Percentiles rank a stretch among this genome's conserved stretches.
Evolutionary conservation across 257 asterid genomes (phyloP).

Genomic region (Capsicum chinense): DNA sequence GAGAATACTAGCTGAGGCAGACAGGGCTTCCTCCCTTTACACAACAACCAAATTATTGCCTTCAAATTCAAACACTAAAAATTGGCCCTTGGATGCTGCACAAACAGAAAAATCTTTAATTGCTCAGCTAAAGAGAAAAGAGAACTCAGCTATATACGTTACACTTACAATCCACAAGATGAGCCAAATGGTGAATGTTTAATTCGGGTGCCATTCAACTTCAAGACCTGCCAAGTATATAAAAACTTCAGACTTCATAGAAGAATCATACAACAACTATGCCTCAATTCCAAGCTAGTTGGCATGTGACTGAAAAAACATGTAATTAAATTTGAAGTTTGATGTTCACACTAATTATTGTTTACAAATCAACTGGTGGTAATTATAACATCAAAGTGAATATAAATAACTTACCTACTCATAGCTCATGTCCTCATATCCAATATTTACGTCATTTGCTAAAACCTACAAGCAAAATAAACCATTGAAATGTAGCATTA

Average conservation of each 20-base stretch:
- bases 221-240: slow-evolving; percentile 68
- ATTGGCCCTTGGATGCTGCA: slow-evolving; percentile 67
- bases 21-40: slow-evolving; percentile 72
- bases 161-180: slow-evolving; percentile 82
- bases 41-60: slow-evolving; percentile 78
- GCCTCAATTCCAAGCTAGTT: not conserved
- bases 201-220: slow-evolving; percentile 76
- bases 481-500: slow-evolving; percentile 14
- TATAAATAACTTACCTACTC: slow-evolving; percentile 68
- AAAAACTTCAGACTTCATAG: not conserved
- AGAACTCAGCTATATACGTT: slow-evolving; percentile 16
- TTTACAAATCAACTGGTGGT: not conserved
- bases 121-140: slow-evolving; percentile 1
- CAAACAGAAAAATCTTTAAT: not conserved
- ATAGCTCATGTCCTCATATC: slow-evolving; percentile 92
- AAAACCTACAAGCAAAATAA: slow-evolving; percentile 60
- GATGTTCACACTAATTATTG: not conserved
- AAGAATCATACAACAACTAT: not conserved
- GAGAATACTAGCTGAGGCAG: slow-evolving; percentile 74
- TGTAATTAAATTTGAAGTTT: not conserved
- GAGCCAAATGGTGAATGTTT: slow-evolving; percentile 92
- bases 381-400: slow-evolving; percentile 21
- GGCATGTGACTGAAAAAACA: slow-evolving; percentile 10
- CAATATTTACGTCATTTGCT: slow-evolving; percentile 91
- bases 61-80: slow-evolving; percentile 79